Conservation (phyloP, 1,139 yeast genomes). For the Geotrichum restrictum region DNA sequence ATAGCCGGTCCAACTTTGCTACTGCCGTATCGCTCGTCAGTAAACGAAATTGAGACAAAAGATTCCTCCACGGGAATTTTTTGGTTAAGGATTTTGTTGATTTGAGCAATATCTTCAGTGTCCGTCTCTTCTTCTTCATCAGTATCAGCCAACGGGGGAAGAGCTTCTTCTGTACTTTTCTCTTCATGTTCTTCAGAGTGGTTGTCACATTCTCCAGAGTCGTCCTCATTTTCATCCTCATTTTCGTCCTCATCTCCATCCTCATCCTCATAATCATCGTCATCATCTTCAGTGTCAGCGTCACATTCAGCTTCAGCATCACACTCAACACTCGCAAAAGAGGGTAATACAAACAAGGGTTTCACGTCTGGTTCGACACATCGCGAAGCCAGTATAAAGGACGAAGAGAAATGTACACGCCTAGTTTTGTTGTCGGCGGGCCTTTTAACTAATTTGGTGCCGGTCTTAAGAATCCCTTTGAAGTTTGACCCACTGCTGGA, state of each 20-base stretch:
- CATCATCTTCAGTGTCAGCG: no score
- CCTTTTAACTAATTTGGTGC: neutral
- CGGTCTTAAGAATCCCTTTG: conserved; percentile 6
- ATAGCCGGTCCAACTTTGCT: neutral
- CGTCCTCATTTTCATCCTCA: conserved; percentile 9
- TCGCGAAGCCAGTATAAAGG: conserved; percentile 12
- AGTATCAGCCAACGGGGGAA: neutral
- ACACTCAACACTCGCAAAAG: neutral
- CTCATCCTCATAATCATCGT: conserved; percentile 4
- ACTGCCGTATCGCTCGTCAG: neutral
- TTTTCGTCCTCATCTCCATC: conserved; percentile 12
- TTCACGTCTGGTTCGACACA: neutral
- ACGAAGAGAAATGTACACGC: conserved; percentile 5
- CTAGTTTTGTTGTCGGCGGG: neutral
- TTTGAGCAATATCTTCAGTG: conserved; percentile 8
- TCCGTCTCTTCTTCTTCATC: conserved; percentile 8
- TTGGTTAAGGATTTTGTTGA: conserved; percentile 8
- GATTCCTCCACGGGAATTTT: conserved; percentile 1
- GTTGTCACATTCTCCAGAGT: neutral
- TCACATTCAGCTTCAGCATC: no score
- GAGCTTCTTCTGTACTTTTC: neutral
- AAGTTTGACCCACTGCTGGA: neutral
- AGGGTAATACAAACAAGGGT: neutral
- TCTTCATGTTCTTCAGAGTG: conserved; percentile 4
- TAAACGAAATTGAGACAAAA: conserved; percentile 2